These are phyloP conservation scores for Colletotrichum sp. DNA, from an alignment of 2,329 filamentous ascomycete genomes.

Conservation along the genomic window DNA sequence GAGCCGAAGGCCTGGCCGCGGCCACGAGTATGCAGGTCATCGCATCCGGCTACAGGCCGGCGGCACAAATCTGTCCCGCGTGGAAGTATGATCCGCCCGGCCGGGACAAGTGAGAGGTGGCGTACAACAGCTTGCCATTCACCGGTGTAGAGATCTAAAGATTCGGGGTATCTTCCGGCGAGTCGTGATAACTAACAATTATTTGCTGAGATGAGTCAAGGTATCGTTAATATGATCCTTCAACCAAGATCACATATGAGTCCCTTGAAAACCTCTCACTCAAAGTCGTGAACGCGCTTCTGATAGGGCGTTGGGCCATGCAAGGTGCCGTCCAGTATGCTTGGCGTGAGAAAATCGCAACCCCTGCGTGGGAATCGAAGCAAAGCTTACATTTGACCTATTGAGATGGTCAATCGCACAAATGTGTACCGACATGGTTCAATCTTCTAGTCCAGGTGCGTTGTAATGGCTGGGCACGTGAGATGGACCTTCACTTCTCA, in stretches of 20 bases:
- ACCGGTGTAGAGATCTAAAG: not conserved
- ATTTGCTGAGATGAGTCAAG: not conserved
- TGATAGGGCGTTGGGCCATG: not conserved
- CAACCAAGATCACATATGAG: not conserved
- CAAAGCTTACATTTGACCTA: not conserved
- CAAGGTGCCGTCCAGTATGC: not conserved
- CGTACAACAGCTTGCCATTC: not conserved
- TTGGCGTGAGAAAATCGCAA: not conserved
- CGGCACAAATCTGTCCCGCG: not conserved
- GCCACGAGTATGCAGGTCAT: not conserved
- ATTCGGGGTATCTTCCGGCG: not conserved
- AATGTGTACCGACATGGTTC: rapidly evolving
- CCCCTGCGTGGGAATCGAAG: not conserved
- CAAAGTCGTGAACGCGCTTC: not conserved
- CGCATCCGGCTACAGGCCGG: not conserved
- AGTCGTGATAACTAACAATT: not conserved
- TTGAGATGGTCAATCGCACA: not conserved
- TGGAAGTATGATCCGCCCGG: not conserved
- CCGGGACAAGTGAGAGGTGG: not conserved
- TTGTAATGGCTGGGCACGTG: rapidly evolving
- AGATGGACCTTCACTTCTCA: not conserved
- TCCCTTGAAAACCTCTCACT: not conserved
- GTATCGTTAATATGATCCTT: not conserved
- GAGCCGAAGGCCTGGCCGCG: not conserved
- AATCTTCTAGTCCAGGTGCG: rapidly evolving